Evolutionary conservation across 148 eudicot genomes (phyloP), one percentile per base, ranked within the genome.

Genomic region (Amaranthus cruentus): DNA sequence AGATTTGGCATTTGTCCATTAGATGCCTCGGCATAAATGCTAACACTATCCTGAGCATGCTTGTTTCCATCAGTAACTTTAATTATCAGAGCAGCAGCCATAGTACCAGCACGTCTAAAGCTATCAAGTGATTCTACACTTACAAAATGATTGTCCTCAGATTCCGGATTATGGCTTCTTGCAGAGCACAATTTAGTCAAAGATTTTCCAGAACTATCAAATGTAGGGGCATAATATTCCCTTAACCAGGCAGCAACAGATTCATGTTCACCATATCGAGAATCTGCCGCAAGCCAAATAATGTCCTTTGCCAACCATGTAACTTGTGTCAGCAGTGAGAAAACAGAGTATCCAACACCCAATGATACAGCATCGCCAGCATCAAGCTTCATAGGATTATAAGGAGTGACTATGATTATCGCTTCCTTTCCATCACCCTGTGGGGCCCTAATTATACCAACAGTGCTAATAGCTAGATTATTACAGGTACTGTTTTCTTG

Each of bases 1-100:
- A 95, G 89, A 78, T 95, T 95, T 78, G 99, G 99, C 97, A 95
- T 95, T 71, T 95, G 99, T 67, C 97, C 99, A 68, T 95, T 95
- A 73, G 97, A 87, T 68, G 99, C 99, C 85, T 95, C 99, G 18
- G 99, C 92, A 84, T 83, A 90, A 55, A 92, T 87, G 66, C 82
- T 87, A 56, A 95, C 87, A 18, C 86, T 76, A 69, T 91, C 97
- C 70, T 77, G 86, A 42, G 66, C 64, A 21, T 82, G 83, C 46
- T 66, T 54, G 38, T 77, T 82, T 60, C 76, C 83, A 71, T 85
- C 81, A 71, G 77, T 75, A 79, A 90, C 99, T 81, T 95, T 91
- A 66, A 95, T 85, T 51, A 95, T 89, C 83, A 95, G 81, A 58
- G 97, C 97, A 69, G 99, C 97, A 66, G 97, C 99, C 93, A 95